Base-by-base conservation (phyloP, 2,329 filamentous ascomycete genomes). In the Aspergillus sp. region DNA sequence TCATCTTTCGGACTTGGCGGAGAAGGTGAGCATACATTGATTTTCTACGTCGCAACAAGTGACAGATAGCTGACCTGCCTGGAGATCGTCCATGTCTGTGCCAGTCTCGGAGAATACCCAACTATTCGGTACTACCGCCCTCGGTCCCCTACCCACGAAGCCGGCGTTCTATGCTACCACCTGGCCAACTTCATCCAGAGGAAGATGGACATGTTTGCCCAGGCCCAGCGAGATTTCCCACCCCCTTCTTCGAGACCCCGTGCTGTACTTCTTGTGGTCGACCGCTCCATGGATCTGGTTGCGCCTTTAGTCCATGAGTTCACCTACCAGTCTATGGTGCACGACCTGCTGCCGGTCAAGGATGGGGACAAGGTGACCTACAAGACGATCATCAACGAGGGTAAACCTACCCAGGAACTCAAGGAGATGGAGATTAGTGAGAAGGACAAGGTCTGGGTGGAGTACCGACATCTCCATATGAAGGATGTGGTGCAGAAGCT, bases 321-420 rank as follows among this genome's bases (percentile, higher is more conserved):
- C 68, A 96, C 94, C 11, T 99, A 97, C 69, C 94, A 99, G 72
- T 91, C 94, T 47, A 97, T 99, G 93, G 93, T 90, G 3, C 90
- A 96, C 70, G 94, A 99, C 67, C 77, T 99, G 8, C 76, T 99
- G 26, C 88, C 88, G 0, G 90, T 99, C 65, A 86, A 88, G 63
- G 94, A 97, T 49, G 87, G 83, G 20, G 91, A 96, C 59, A 96
- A 94, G 69, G 82, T 95, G 9, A 90, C 87, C 0, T 99, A 92
- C 68, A 87, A 86, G 60, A 92, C 91, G 48, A 77, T 82, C 2
- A 78, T 94, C 57, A 94, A 95, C 59, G 84, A 91, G 61, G 89
- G 88, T 9, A 79, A 82, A 3, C 73, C 78, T 0, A 83, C 87
- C 40, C 82, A 87, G 24, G 84, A 95, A 68, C 83, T 89, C 54